Base-by-base conservation (phyloP, 169 alveolate species). In the Plasmodium billcollinsi region DNA sequence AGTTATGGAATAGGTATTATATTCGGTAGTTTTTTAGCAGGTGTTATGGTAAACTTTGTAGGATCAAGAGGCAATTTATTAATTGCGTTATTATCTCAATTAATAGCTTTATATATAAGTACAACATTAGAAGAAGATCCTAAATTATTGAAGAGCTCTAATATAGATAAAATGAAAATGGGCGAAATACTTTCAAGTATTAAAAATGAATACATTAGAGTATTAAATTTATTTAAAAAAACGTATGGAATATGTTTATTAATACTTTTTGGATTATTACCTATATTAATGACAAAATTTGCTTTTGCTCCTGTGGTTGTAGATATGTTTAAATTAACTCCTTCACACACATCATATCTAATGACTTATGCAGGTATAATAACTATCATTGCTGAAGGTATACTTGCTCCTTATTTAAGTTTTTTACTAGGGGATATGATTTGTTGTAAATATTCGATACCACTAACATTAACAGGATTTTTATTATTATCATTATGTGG, bases 241-340 rank as follows among this genome's bases (percentile, higher is more conserved):
- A 78, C 89, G 12, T 78, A 78, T 49, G 89, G 89, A 9, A 65
- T 78, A 21, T 78, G 89, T 78, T 78, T 78, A n/a, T 43, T 78
- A 65, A 78, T 78, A 4, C 8, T 78, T 11, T 78, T 78, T 66
- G 89, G 89, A 15, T 66, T 78, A 24, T 56, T 78, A 52, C 89
- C 89, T 12, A 78, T 78, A 52, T 15, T 78, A 33, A 78, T 78
- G 89, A 78, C 89, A 8, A 78, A 78, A 21, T 78, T 59, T 52
- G 89, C 89, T 6, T 78, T 78, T 45, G 89, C 89, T 20, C 89
- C 89, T 4, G 89, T 78, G 0, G 80, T 78, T 24, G 89, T 78
- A 2, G 89, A 78, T 65, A 78, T 78, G 89, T 78, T 78, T 15
- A 78, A 78, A 20, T 66, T 78, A 39, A 78, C 89, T n/a, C 89